These are phyloP conservation scores for Rhodotorula sp. DNA, from an alignment of 1,284 basidiomycete species.

Conservation along the genomic window DNA sequence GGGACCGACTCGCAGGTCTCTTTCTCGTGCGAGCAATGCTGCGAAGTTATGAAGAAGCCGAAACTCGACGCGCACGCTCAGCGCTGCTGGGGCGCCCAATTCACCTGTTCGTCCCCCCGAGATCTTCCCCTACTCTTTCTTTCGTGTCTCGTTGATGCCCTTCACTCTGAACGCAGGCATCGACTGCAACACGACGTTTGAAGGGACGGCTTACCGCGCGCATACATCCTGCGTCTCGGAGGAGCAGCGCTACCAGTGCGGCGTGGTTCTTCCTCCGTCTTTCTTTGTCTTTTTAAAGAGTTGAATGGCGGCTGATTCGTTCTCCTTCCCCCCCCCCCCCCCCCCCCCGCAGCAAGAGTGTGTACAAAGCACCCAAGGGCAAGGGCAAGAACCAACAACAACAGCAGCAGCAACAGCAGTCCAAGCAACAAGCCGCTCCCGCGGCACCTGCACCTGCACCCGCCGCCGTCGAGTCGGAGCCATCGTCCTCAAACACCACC, in stretches of 20 bases:
- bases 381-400: conserved; percentile 19
- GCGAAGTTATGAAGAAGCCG: conserved; percentile 85
- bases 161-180: conserved; percentile 23
- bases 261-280: not conserved
- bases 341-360: not conserved
- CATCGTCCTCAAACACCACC: not conserved
- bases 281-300: too few relatives aligned
- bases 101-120: conserved; percentile 28
- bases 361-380: conserved; percentile 73
- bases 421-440: not conserved
- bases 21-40: conserved; percentile 59
- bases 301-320: too few relatives aligned
- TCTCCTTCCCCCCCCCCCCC: not conserved
- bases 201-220: conserved; percentile 41
- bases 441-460: not conserved
- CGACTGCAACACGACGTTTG: conserved; percentile 28
- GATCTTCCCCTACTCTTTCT: not conserved
- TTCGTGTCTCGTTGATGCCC: not conserved
- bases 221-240: conserved; percentile 84
- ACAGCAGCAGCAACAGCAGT: conserved; percentile 8
- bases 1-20: conserved; percentile 16
- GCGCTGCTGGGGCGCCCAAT: conserved; percentile 51
- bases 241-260: conserved; percentile 79
- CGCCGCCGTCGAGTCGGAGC: not conserved
- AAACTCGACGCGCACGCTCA: conserved; percentile 69